phyloP scores from a whole-genome alignment of 805 yeast species.

The Metschnikowia corniflorae region DNA sequence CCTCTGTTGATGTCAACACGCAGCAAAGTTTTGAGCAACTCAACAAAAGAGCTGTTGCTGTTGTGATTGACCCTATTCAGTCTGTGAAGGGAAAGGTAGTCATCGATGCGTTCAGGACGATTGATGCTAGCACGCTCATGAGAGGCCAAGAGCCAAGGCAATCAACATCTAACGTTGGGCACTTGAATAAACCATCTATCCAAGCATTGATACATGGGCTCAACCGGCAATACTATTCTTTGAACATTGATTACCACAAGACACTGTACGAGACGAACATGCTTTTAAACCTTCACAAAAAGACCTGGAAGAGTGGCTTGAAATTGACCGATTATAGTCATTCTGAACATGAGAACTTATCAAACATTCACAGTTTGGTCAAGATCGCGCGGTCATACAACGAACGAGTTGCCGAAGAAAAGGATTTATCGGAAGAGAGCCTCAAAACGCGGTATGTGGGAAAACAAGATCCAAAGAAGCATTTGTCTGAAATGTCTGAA shows the following conservation, averaged over 20 bases:
- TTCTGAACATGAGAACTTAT: constrained; percentile 72
- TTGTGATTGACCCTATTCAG: constrained; percentile 97
- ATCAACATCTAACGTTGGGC: constrained; percentile 93
- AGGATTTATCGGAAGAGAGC: constrained; percentile 81
- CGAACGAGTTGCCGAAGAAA: constrained; percentile 87
- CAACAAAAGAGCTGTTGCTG: constrained; percentile 95
- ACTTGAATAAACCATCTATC: constrained; percentile 91
- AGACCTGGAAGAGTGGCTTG: constrained; percentile 93
- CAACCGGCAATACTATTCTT: constrained; percentile 93
- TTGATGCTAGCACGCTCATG: constrained; percentile 83
- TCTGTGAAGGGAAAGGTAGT: constrained; percentile 98
- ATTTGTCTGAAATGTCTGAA: constrained; percentile 85
- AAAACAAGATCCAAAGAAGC: constrained; percentile 98
- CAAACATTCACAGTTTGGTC: constrained; percentile 73
- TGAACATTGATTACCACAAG: constrained; percentile 91
- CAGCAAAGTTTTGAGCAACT: constrained; percentile 97
- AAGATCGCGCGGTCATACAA: constrained; percentile 88
- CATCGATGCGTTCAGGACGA: constrained; percentile 95
- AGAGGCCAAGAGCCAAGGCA: constrained; percentile 98
- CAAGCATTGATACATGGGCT: constrained; percentile 96
- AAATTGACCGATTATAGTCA: constrained; percentile 71
- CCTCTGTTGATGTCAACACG: constrained; percentile 95
- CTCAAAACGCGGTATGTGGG: constrained; percentile 96
- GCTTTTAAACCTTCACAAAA: constrained; percentile 91
- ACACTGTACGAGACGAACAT: constrained; percentile 89